Conservation (phyloP, 164 flowering plant genomes). For the Magnolia sinica region DNA sequence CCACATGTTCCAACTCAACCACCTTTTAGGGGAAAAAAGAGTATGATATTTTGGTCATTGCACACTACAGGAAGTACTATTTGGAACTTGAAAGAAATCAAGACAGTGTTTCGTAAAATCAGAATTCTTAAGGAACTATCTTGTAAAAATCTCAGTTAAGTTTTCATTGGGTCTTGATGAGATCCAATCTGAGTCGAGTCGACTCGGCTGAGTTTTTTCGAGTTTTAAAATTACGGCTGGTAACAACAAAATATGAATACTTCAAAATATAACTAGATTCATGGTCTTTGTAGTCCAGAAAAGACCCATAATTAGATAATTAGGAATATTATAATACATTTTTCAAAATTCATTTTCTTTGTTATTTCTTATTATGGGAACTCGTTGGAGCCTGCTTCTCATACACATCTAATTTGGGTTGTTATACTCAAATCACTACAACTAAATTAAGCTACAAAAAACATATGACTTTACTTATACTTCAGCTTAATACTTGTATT, state of each 20-base stretch:
- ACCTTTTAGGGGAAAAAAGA: no score
- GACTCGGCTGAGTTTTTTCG: background rate
- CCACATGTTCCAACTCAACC: no score
- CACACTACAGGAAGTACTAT: background rate
- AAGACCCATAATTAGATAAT: background rate
- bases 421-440: background rate
- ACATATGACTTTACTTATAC: constrained; percentile 1
- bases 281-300: background rate
- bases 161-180: no score
- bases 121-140: background rate
- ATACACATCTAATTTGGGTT: background rate
- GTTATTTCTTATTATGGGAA: background rate
- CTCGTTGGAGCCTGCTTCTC: background rate
- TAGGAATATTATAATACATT: background rate
- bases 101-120: background rate
- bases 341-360: background rate
- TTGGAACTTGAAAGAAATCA: background rate
- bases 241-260: background rate
- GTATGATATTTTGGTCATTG: background rate
- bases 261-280: background rate
- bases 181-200: background rate
- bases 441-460: background rate
- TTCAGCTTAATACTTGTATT: background rate
- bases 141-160: background rate
- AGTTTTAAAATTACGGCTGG: background rate